Conservation (phyloP, 306 rosid genomes). For the Rubus parviflorus region DNA sequence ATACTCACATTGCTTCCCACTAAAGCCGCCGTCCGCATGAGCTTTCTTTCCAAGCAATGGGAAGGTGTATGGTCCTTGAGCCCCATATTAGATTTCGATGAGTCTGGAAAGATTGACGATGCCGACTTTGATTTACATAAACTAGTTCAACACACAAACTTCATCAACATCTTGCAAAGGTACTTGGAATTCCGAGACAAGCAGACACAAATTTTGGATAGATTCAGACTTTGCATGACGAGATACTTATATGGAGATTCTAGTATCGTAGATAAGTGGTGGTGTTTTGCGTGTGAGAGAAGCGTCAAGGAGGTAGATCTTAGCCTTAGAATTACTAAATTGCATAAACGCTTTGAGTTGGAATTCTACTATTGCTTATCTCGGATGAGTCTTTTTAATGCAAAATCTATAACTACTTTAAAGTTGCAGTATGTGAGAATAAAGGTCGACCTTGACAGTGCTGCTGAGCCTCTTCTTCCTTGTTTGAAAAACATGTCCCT, state of each 20-base stretch:
- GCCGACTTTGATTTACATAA: not conserved
- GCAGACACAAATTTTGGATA: not conserved
- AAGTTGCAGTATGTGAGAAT: not conserved
- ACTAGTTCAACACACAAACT: not conserved
- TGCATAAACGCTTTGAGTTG: not conserved
- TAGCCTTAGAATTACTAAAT: not conserved
- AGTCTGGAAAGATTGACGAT: not conserved
- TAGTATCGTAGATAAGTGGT: not conserved
- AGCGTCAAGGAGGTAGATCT: not conserved
- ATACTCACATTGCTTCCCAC: not conserved
- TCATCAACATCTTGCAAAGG: not conserved
- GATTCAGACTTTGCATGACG: not conserved
- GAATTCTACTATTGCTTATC: not conserved
- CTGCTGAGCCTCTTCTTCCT: not conserved
- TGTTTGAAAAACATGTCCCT: not conserved
- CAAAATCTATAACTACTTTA: not conserved
- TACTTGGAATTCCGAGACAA: not conserved
- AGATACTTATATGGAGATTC: not conserved
- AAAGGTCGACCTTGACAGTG: not conserved
- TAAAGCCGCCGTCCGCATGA: not conserved
- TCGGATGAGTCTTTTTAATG: not conserved
- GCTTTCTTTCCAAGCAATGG: not conserved
- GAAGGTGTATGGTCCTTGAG: not conserved
- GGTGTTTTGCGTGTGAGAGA: not conserved
- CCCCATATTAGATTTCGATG: not conserved